Percentiles rank a stretch among this genome's conserved stretches.
phyloP scores from a whole-genome alignment of 345 rosid species.

The Populus tremula region DNA sequence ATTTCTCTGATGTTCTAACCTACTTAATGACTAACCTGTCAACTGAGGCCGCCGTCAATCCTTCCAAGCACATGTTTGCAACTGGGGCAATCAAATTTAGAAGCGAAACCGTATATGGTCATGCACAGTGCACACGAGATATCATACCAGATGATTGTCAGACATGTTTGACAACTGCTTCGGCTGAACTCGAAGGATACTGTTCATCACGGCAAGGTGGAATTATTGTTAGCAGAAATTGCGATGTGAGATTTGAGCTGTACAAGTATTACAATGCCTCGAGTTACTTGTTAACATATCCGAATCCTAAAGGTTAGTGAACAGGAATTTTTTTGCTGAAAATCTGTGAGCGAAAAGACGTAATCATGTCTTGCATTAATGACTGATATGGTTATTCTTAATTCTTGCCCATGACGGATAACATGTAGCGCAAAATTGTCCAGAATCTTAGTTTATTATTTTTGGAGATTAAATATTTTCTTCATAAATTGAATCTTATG shows the following conservation, averaged over 20 bases:
- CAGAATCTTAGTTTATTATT: too few relatives aligned
- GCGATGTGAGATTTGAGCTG: slow-evolving; percentile 37
- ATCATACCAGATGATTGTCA: slow-evolving; percentile 12
- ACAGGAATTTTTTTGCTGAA: background rate
- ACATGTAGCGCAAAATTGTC: too few relatives aligned
- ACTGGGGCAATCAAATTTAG: slow-evolving; percentile 19
- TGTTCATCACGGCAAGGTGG: slow-evolving; percentile 29
- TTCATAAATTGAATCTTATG: background rate
- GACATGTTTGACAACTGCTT: slow-evolving; percentile 21
- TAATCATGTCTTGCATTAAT: too few relatives aligned
- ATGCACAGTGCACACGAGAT: slow-evolving; percentile 43
- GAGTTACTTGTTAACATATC: slow-evolving; percentile 9
- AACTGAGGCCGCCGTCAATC: slow-evolving; percentile 11
- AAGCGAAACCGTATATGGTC: slow-evolving; percentile 23
- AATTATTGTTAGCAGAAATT: slow-evolving; percentile 28
- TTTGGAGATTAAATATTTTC: background rate
- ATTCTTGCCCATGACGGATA: too few relatives aligned
- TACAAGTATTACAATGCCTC: slow-evolving; percentile 32
- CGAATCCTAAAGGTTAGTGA: slow-evolving; percentile 20
- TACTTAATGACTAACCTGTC: slow-evolving; percentile 27
- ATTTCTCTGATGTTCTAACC: slow-evolving; percentile 1
- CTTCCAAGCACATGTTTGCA: slow-evolving; percentile 26
- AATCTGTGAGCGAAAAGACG: background rate
- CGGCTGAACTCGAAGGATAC: slow-evolving; percentile 21
- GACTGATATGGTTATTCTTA: too few relatives aligned